Evolutionary conservation across 768 basidiomycete species (phyloP).

Genomic region (Lyophyllum shimeji): DNA sequence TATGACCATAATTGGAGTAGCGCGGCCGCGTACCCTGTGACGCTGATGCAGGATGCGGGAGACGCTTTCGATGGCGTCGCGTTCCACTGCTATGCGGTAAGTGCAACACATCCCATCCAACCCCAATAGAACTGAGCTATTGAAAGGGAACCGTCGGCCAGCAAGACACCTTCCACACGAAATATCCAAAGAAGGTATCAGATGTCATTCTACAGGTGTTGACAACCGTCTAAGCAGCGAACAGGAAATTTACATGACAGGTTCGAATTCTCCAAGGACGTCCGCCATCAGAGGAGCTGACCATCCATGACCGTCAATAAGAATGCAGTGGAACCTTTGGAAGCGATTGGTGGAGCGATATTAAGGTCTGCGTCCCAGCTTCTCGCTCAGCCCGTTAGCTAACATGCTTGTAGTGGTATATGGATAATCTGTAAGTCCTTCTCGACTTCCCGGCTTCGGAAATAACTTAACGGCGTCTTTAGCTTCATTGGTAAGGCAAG

Average conservation of each 20-base stretch:
- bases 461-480: background rate
- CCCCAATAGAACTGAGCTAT: background rate
- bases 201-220: background rate
- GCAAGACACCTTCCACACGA: conserved; percentile 55
- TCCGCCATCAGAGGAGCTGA: background rate
- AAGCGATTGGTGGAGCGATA: conserved; percentile 34
- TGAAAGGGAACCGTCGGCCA: conserved; percentile 44
- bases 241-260: conserved; percentile 38
- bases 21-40: conserved; percentile 60
- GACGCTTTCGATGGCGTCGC: conserved; percentile 63
- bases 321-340: conserved; percentile 67
- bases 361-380: background rate
- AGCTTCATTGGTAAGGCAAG: background rate
- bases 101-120: background rate
- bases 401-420: background rate
- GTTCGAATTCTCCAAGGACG: conserved; percentile 14
- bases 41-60: conserved; percentile 53
- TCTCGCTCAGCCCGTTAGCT: background rate
- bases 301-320: conserved; percentile 6
- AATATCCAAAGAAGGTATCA: conserved; percentile 53
- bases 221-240: conserved; percentile 19
- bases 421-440: background rate
- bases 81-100: conserved; percentile 64
- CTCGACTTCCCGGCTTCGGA: background rate
- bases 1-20: conserved; percentile 72